Evolutionary conservation across 2,329 filamentous ascomycete genomes (phyloP).

Genomic region (Aspergillus neotritici): DNA sequence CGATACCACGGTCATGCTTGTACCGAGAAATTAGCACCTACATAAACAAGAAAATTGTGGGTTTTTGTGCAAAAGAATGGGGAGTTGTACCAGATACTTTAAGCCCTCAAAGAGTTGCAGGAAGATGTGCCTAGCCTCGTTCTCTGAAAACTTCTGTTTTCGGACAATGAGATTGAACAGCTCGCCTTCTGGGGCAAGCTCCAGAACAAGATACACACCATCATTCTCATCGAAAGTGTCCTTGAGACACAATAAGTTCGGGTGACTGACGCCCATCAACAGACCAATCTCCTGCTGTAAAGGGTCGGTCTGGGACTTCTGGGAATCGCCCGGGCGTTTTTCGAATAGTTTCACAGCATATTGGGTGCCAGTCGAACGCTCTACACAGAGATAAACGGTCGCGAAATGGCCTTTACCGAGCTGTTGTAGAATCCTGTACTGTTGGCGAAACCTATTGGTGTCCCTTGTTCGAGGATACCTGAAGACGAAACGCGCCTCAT

Average conservation of each 20-base stretch:
- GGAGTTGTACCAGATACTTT: conserved; percentile 73
- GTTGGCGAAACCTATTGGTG: conserved; percentile 73
- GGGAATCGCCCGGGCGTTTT: conserved; percentile 73
- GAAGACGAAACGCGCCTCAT: conserved; percentile 84
- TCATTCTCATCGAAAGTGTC: conserved; percentile 91
- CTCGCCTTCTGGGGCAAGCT: conserved; percentile 87
- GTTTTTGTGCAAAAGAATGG: background rate
- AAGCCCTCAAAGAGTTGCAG: conserved; percentile 86
- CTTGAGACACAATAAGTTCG: conserved; percentile 85
- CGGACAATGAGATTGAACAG: conserved; percentile 92
- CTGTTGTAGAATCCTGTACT: conserved; percentile 78
- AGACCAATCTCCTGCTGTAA: conserved; percentile 95
- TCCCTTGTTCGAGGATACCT: conserved; percentile 72
- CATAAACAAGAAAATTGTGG: background rate
- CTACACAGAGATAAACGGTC: conserved; percentile 83
- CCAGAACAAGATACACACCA: conserved; percentile 84
- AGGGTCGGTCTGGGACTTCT: conserved; percentile 75
- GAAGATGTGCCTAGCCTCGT: conserved; percentile 80
- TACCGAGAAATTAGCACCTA: background rate
- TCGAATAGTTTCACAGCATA: conserved; percentile 96
- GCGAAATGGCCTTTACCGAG: conserved; percentile 95
- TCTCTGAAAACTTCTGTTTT: conserved; percentile 81
- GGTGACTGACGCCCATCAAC: conserved; percentile 93
- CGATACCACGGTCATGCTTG: conserved; percentile 93
- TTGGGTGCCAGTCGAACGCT: conserved; percentile 72